Base-by-base conservation (phyloP, 192 early-diverging fungal species). In the Paraglomus brasilianum region DNA sequence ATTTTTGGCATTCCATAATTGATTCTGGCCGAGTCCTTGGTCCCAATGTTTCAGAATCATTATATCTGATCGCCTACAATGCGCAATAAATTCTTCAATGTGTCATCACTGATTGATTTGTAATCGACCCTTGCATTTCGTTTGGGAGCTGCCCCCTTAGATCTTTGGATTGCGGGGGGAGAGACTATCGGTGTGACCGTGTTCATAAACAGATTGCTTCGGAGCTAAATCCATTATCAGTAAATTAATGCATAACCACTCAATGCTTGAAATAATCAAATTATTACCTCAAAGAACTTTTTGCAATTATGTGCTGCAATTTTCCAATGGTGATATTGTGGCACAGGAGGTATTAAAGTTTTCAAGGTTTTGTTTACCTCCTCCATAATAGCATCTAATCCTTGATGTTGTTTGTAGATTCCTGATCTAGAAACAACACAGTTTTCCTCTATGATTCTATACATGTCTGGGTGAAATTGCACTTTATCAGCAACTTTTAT, bases 341-440 rank as follows among this genome's bases (percentile, higher is more conserved):
- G 21, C 43, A 62, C 24, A 45, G 60, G 43, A 62, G 60, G 60
- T 62, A 62, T 62, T 45, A 62, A 62, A 4, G 44, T 45, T 62
- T 62, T 62, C 44, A 62, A 21, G 43, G 60, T 17, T 22, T 62
- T 62, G 38, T 62, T 62, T 45, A 62, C 19, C 19, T 62, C 42
- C 47, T 53, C 52, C 8, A 53, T 10, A 53, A 53, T 53, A 9
- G 52, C 19, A 53, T 53, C 19, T 17, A 53, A 6, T 7, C 19
- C 52, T 53, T 53, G 19, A 17, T 53, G 52, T 21, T 53, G 52
- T 6, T 53, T 53, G 47, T 10, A 62, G 24, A 62, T 11, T 17
- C 44, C 43, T 45, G 60, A 62, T 15, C 60, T 7, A 45, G 60
- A 47, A 15, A 47, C 46, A 47, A 47, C 46, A 47, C 46, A 47